Evolutionary conservation across 176 grass and related monocot genomes (phyloP), one percentile per base, ranked within the genome.

Genomic region (Poa annua): DNA sequence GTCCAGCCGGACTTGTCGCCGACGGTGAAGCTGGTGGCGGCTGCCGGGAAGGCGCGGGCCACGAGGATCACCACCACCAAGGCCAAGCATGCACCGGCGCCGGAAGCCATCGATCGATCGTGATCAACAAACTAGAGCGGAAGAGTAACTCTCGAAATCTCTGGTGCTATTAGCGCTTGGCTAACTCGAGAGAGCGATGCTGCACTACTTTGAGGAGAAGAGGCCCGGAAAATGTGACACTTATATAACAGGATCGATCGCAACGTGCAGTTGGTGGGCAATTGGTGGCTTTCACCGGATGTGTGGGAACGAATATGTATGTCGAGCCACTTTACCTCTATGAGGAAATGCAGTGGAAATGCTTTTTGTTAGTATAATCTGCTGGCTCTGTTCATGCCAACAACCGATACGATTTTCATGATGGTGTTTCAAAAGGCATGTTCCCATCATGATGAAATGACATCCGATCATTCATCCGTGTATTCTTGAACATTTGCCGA

Each of bases 1-100:
- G 85, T 85, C 94, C 94, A 97, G 25, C 94, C 94, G 52, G 89
- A 91, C 45, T 83, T 50, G 63, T 90, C 94, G 59, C 94, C 94
- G 74, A 97, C 94, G 45, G 87, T 94, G 83, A 92, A 92, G 81
- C 36, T 82, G 80, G 75, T 78, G 50, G 94, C 94, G 36, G 67
- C 59, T 0, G 85, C 84, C 38, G 56, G 50, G 19, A 69, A 75
- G 82, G 47, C 85, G 38, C 39, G 71, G 21, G 51, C 86, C 34
- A 77, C 86, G 8, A 97, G 80, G 49, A 94, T 60, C 74, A 97
- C 29, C 49, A 20, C n/a, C 5, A 77, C 83, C 14, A 88, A 3
- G 69, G 83, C 80, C 54, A 48, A 39, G 71, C 75, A 84, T 21
- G 57, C 7, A 22, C 70, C 24, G 0, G 39, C n/a, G 55, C 69